Evolutionary conservation across 1,139 yeast genomes (phyloP).

Genomic region (Geotrichum europaeum): DNA sequence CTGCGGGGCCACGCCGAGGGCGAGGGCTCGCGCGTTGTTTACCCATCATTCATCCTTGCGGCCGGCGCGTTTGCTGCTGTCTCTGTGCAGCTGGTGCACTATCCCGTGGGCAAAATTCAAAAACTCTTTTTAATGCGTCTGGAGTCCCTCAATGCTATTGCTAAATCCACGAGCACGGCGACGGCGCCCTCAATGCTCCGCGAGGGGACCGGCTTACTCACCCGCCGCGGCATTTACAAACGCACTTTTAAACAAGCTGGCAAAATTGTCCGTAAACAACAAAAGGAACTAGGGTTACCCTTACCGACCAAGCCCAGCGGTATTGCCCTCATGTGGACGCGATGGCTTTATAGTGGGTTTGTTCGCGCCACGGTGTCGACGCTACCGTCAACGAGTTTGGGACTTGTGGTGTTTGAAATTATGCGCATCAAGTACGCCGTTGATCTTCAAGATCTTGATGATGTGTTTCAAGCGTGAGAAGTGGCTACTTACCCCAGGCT

Average conservation of each 20-base stretch:
- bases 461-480: neutral
- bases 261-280: conserved; percentile 7
- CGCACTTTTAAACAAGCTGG: conserved; percentile 20
- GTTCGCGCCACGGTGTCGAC: conserved; percentile 64
- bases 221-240: conserved; percentile 18
- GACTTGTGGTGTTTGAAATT: conserved; percentile 77
- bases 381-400: conserved; percentile 83
- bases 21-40: conserved; percentile 24
- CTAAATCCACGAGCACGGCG: conserved; percentile 28
- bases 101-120: conserved; percentile 76
- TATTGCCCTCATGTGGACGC: conserved; percentile 47
- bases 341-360: conserved; percentile 75
- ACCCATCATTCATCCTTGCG: conserved; percentile 65
- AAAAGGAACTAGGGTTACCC: neutral
- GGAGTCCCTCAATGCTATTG: conserved; percentile 59
- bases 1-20: neutral
- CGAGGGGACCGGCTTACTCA: conserved; percentile 8
- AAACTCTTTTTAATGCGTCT: conserved; percentile 70
- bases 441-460: neutral
- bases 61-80: conserved; percentile 90
- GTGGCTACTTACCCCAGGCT: too few relatives aligned
- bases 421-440: conserved; percentile 47
- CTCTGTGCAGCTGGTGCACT: conserved; percentile 69
- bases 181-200: conserved; percentile 1
- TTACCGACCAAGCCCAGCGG: neutral